Evolutionary conservation across 2,329 filamentous ascomycete species (phyloP).

Genomic region (Fusarium fujikuroi): DNA sequence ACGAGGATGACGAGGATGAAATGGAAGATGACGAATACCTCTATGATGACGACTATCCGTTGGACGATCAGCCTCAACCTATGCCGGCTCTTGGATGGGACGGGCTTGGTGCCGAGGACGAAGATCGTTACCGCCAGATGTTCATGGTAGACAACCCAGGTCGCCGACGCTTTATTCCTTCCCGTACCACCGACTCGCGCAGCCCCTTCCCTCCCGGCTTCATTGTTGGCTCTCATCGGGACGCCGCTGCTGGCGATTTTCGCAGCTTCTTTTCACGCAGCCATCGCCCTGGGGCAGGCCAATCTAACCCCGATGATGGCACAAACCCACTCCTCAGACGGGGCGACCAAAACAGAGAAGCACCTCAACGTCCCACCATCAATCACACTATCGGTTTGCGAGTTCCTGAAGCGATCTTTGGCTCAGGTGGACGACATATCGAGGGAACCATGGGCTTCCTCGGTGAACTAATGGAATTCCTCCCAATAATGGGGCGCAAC

Average conservation of each 20-base stretch:
- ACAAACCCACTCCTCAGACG: constrained; percentile 87
- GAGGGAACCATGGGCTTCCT: constrained; percentile 66
- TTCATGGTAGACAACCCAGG: constrained; percentile 63
- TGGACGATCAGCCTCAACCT: constrained; percentile 57
- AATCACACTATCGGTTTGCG: constrained; percentile 66
- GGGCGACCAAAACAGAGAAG: constrained; percentile 56
- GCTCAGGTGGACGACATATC: constrained; percentile 49
- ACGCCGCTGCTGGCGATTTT: constrained; percentile 61
- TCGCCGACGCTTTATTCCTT: constrained; percentile 47
- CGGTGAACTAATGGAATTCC: constrained; percentile 65
- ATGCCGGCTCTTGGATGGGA: constrained; percentile 68
- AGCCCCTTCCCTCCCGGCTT: constrained; percentile 69
- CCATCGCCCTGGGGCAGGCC: constrained; percentile 63
- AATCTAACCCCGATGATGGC: constrained; percentile 78
- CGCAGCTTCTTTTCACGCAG: constrained; percentile 61
- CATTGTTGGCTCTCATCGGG: constrained; percentile 65
- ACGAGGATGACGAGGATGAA: constrained; percentile 75
- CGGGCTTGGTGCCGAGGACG: constrained; percentile 62
- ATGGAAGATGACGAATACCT: constrained; percentile 74
- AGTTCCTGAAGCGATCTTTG: constrained; percentile 59
- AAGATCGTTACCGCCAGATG: constrained; percentile 60
- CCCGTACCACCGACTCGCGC: constrained; percentile 56
- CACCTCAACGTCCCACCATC: constrained; percentile 59
- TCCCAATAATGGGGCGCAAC: constrained; percentile 59
- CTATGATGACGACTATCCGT: constrained; percentile 68